phyloP scores from a whole-genome alignment of 116 monocot genomes.

The Zostera marina region DNA sequence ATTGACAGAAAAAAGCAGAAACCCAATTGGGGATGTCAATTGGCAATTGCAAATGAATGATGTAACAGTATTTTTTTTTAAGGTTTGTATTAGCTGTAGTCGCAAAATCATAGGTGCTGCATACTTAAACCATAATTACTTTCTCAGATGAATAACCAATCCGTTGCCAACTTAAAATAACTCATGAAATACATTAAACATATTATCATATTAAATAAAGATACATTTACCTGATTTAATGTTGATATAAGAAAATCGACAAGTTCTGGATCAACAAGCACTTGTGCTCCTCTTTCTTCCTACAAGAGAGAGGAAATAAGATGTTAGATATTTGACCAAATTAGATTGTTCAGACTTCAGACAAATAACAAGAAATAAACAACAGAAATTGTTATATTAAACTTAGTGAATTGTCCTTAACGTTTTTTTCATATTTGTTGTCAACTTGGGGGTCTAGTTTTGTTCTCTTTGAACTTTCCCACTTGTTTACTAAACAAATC shows the following conservation, averaged over 20 bases:
- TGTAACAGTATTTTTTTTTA: no score
- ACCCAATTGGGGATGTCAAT: no score
- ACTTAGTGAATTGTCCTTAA: neutral
- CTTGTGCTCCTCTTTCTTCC: slow-evolving; percentile 88
- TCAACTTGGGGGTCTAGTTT: neutral
- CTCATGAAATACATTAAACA: no score
- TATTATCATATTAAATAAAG: neutral
- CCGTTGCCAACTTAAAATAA: no score
- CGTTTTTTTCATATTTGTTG: neutral
- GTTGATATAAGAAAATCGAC: slow-evolving; percentile 49
- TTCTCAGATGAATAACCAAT: no score
- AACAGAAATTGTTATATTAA: neutral
- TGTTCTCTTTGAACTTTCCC: neutral
- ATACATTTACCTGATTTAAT: slow-evolving; percentile 49
- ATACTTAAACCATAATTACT: no score
- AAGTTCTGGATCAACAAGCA: slow-evolving; percentile 85
- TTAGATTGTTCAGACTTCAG: neutral
- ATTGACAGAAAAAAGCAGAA: neutral
- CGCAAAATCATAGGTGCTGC: no score
- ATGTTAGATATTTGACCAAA: neutral
- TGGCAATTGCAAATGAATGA: no score
- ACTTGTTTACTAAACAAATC: neutral
- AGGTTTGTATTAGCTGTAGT: no score
- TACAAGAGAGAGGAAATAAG: slow-evolving; percentile 6
- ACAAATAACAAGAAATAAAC: neutral